These are phyloP conservation scores for Apiospora phragmitis DNA, from an alignment of 2,329 filamentous ascomycete species.

Conservation along the genomic window DNA sequence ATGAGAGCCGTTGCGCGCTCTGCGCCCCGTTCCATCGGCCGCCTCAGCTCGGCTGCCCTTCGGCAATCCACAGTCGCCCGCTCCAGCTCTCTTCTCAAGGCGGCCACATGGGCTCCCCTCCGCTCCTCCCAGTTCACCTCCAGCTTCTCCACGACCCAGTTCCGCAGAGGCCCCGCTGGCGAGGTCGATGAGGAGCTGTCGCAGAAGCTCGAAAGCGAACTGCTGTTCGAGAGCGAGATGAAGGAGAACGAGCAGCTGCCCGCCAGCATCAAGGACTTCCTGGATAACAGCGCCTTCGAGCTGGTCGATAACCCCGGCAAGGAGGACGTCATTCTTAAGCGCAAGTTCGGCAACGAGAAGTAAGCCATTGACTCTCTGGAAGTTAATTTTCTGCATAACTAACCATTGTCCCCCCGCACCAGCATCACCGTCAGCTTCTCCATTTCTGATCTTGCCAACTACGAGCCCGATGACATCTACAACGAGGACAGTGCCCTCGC, in stretches of 20 bases:
- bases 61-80: constrained; percentile 51
- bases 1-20: constrained; percentile 66
- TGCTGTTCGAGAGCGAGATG: constrained; percentile 81
- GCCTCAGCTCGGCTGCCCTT: constrained; percentile 53
- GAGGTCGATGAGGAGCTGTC: constrained; percentile 77
- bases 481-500: constrained; percentile 55
- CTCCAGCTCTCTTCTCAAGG: constrained; percentile 49
- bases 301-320: constrained; percentile 79
- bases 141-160: constrained; percentile 50
- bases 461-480: constrained; percentile 60
- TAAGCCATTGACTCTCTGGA: constrained; percentile 46
- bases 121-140: constrained; percentile 41
- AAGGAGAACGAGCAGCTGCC: constrained; percentile 72
- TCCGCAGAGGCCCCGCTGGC: constrained; percentile 42
- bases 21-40: constrained; percentile 63
- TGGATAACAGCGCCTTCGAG: constrained; percentile 83
- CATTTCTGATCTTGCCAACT: constrained; percentile 76
- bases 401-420: constrained; percentile 17
- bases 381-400: constrained; percentile 29
- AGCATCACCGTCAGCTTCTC: constrained; percentile 82
- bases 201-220: constrained; percentile 82
- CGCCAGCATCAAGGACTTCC: constrained; percentile 80
- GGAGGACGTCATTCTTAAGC: constrained; percentile 83
- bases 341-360: constrained; percentile 86
- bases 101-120: constrained; percentile 42